phyloP scores from a whole-genome alignment of 352 stramenopile genomes.

The Chrysophaeum taylorii region DNA sequence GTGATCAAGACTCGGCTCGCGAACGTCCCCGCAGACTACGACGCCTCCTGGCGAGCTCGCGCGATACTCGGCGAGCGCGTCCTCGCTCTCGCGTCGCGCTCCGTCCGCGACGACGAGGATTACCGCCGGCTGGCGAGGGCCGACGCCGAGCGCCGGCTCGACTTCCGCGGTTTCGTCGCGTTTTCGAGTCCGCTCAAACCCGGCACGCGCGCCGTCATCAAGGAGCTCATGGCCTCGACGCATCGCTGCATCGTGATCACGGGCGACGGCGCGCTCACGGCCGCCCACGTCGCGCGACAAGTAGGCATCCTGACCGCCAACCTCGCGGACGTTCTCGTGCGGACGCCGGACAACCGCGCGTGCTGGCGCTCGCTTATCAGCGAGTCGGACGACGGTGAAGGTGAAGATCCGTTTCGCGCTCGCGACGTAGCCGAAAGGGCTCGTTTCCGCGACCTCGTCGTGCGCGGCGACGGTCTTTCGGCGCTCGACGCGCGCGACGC shows the following conservation, averaged over 20 bases:
- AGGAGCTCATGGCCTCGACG: slow-evolving; percentile 73
- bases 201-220: slow-evolving; percentile 81
- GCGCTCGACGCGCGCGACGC: slow-evolving; percentile 24
- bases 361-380: too few relatives aligned
- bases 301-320: slow-evolving; percentile 74
- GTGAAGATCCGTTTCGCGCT: not conserved
- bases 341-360: not conserved
- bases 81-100: slow-evolving; percentile 82
- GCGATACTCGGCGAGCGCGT: slow-evolving; percentile 65
- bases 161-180: slow-evolving; percentile 87
- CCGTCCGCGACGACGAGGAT: not conserved
- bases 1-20: slow-evolving; percentile 70
- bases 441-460: not conserved
- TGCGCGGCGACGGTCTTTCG: slow-evolving; percentile 4
- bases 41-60: slow-evolving; percentile 48
- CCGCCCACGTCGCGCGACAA: slow-evolving; percentile 86
- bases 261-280: slow-evolving; percentile 90
- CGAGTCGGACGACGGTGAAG: too few relatives aligned
- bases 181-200: slow-evolving; percentile 85
- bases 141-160: slow-evolving; percentile 54
- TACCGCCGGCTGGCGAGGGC: slow-evolving; percentile 38
- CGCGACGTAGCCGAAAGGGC: not conserved
- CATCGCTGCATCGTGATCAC: slow-evolving; percentile 97
- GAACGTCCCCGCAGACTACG: slow-evolving; percentile 72
- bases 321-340: slow-evolving; percentile 35